Evolutionary conservation across 176 grass and related monocot genomes (phyloP).

Genomic region (Dendrocalamus sinicus): DNA sequence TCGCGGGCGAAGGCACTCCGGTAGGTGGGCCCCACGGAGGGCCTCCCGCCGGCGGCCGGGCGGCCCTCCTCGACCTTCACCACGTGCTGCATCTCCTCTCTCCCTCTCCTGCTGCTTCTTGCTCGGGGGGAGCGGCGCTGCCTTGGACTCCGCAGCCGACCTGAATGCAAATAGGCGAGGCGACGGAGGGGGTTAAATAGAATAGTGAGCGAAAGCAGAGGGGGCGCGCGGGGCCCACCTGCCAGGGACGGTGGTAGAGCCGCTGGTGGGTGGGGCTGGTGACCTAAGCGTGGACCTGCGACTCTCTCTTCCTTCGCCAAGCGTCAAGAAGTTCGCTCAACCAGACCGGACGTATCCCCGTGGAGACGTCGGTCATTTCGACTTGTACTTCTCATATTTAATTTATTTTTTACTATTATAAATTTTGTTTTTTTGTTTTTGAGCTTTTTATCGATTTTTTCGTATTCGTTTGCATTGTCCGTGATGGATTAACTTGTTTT

Average conservation of each 20-base stretch:
- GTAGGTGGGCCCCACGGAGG: constrained; percentile 78
- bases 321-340: not conserved
- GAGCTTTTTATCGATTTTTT: no score
- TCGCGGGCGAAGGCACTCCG: constrained; percentile 74
- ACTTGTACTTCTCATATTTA: no score
- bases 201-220: constrained; percentile 8
- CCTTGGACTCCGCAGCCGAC: constrained; percentile 22
- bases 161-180: not conserved
- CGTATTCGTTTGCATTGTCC: no score
- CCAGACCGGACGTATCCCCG: not conserved
- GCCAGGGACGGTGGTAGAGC: not conserved
- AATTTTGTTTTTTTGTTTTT: no score
- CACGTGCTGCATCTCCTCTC: constrained; percentile 70
- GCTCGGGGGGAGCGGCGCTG: not conserved
- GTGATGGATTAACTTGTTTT: no score
- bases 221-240: constrained; percentile 26
- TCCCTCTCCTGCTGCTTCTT: not conserved
- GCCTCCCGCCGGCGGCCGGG: constrained; percentile 53
- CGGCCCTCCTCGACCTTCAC: constrained; percentile 75
- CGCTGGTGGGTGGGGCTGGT: constrained; percentile 11
- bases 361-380: no score
- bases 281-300: constrained; percentile 18
- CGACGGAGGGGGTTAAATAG: constrained; percentile 13
- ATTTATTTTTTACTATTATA: no score
- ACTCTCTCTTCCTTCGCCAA: constrained; percentile 3